Conservation (phyloP, 139 green algal genomes). For the Chlamydomonas sp. region DNA sequence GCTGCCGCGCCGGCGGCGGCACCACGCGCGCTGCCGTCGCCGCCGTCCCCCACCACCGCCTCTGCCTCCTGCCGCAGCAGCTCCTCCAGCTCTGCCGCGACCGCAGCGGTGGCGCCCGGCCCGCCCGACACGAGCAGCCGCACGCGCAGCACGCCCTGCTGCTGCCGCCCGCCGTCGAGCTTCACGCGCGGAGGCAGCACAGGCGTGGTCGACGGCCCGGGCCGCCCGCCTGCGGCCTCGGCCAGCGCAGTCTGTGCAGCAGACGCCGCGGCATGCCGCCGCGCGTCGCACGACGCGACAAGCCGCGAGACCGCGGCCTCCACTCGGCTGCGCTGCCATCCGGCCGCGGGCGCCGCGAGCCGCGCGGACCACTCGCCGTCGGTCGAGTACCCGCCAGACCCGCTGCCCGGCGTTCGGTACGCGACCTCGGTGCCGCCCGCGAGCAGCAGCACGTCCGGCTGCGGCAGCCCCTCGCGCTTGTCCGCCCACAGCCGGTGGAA, state of each 20-base stretch:
- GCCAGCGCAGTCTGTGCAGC: neutral
- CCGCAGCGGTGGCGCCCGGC: neutral
- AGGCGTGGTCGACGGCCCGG: neutral
- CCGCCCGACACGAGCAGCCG: conserved; percentile 9
- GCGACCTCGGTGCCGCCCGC: conserved; percentile 11
- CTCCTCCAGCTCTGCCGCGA: neutral
- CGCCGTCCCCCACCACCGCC: conserved; percentile 10
- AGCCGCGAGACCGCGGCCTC: neutral
- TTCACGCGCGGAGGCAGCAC: neutral
- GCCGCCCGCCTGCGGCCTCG: neutral
- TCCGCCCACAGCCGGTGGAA: conserved; percentile 10
- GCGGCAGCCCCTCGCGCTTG: conserved; percentile 17
- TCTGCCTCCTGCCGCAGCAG: conserved; percentile 6
- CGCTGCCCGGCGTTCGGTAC: conserved; percentile 6
- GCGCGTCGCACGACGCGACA: neutral
- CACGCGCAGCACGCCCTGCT: neutral
- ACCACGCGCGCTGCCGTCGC: neutral
- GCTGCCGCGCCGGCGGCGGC: neutral
- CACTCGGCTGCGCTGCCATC: neutral
- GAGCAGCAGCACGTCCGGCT: conserved; percentile 22
- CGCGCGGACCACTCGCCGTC: neutral
- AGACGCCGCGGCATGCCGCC: neutral
- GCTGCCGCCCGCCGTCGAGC: neutral
- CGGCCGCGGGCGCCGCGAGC: neutral
- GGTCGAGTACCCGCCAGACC: no score